A percentile compares a stretch with the other conserved stretches of the same genome.
phyloP scores from a whole-genome alignment of 2,329 filamentous ascomycete genomes.

The Nigrospora osmanthi region DNA sequence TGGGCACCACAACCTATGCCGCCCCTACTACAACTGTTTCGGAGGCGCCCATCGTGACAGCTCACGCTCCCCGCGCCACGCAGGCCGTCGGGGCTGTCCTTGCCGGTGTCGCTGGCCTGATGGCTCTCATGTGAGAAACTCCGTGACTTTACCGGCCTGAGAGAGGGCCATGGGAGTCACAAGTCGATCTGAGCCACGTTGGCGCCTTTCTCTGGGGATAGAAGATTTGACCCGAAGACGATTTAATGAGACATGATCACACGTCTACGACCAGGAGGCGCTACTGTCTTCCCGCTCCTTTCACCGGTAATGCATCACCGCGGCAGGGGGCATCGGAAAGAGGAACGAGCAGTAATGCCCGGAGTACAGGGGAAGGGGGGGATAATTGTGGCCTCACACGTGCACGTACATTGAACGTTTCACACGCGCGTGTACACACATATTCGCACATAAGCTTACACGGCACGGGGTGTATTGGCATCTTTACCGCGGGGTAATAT shows the following conservation, averaged over 20 bases:
- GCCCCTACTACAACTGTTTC: slow-evolving; percentile 3
- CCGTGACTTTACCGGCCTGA: neutral
- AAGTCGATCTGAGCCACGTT: neutral
- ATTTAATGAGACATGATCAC: neutral
- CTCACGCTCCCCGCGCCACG: slow-evolving; percentile 10
- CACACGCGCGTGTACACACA: too few species aligned
- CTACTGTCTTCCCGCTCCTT: too few species aligned
- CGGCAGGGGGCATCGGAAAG: neutral
- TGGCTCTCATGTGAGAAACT: slow-evolving; percentile 12
- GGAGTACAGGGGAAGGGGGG: too few species aligned
- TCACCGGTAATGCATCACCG: too few species aligned
- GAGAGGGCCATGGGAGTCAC: neutral
- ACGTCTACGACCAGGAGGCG: neutral
- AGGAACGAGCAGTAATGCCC: neutral
- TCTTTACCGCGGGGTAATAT: too few species aligned
- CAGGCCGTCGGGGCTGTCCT: slow-evolving; percentile 15
- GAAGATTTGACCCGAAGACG: neutral
- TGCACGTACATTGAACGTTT: too few species aligned
- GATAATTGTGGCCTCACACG: too few species aligned
- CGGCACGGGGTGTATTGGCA: too few species aligned
- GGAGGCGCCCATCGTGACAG: slow-evolving; percentile 4
- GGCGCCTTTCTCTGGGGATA: neutral
- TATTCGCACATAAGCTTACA: too few species aligned
- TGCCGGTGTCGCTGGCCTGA: slow-evolving; percentile 17
- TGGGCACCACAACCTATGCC: neutral